Base-by-base conservation (phyloP, 345 rosid genomes). In the Lumnitzera racemosa region DNA sequence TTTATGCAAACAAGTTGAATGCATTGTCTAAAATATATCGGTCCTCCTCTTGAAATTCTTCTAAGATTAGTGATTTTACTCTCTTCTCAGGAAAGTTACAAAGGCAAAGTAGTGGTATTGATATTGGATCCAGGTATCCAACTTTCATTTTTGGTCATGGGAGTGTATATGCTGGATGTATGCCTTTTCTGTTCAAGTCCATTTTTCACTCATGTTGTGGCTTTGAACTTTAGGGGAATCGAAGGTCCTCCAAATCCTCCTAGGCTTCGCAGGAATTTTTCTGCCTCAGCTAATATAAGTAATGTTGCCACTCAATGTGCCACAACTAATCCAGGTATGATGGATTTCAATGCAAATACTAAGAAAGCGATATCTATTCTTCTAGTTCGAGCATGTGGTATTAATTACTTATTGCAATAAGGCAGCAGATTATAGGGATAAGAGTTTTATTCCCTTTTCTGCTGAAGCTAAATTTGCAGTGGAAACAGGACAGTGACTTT, bases 91-190 rank as follows among this genome's bases (percentile, higher is more conserved):
- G 87, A 55, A 68, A 74, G 29, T 61, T 90, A 56, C 70, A 83
- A 71, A 83, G 90, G 73, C 99, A 81, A 78, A 65, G 79, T 73
- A 90, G 95, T 51, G 86, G 92, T 15, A 72, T 70, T 13, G 95
- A 90, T 66, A 71, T 86, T 58, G 56, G 73, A 59, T 76, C 86
- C 58, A 78, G 90, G 98, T 86, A 70, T 10, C 65, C 49, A 36
- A 36, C 43, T 5, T 36, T 36, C 10, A 7, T 6, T 36, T 36
- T 36, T 36, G 43, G 43, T 36, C 43, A 36, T 36, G 7, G 43
- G 43, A 36, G 43, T 36, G 43, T 36, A 5, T 7, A 36, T 36
- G 43, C 43, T 36, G 9, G 43, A 7, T 36, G n/a, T 27, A 23
- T n/a, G 41, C 24, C 54, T 43, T 61, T 29, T 43, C 20, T n/a